Evolutionary conservation across 2,329 filamentous ascomycete genomes (phyloP).

Genomic region (Fusarium agapanthi): DNA sequence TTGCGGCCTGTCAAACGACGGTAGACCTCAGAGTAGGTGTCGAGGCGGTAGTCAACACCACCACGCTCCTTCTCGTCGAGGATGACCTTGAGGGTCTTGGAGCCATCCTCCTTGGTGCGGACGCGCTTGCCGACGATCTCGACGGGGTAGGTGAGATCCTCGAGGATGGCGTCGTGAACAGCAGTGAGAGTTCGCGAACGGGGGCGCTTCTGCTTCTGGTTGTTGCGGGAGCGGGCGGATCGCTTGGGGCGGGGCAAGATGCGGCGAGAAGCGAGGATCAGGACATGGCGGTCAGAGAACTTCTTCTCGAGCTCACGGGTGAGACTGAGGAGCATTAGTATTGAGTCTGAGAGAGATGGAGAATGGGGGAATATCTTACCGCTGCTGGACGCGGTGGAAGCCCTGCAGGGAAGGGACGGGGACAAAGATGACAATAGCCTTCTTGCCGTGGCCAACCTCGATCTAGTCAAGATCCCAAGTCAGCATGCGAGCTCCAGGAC

Average conservation of each 20-base stretch:
- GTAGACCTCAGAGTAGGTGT: constrained; percentile 99
- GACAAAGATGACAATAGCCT: constrained; percentile 99
- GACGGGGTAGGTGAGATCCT: constrained; percentile 98
- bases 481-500: constrained; percentile 80
- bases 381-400: constrained; percentile 99
- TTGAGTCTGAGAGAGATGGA: accelerated
- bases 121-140: constrained; percentile 99
- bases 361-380: constrained; percentile 69
- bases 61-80: constrained; percentile 99
- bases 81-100: constrained; percentile 98
- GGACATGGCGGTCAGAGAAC: constrained; percentile 99
- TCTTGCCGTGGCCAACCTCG: constrained; percentile 99
- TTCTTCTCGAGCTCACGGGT: constrained; percentile 99
- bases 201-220: constrained; percentile 98
- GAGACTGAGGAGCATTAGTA: constrained; percentile 68
- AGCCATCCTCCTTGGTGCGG: constrained; percentile 98
- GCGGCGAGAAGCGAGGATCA: constrained; percentile 98
- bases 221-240: constrained; percentile 94
- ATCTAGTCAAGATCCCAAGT: constrained; percentile 81
- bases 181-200: constrained; percentile 97
- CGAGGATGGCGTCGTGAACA: constrained; percentile 98
- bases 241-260: constrained; percentile 99
- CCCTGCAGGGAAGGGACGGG: constrained; percentile 97
- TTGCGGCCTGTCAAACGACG: constrained; percentile 94
- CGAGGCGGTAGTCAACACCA: constrained; percentile 98